Conservation (phyloP, 2,329 filamentous ascomycete species). For the Paecilomyces variotii region DNA sequence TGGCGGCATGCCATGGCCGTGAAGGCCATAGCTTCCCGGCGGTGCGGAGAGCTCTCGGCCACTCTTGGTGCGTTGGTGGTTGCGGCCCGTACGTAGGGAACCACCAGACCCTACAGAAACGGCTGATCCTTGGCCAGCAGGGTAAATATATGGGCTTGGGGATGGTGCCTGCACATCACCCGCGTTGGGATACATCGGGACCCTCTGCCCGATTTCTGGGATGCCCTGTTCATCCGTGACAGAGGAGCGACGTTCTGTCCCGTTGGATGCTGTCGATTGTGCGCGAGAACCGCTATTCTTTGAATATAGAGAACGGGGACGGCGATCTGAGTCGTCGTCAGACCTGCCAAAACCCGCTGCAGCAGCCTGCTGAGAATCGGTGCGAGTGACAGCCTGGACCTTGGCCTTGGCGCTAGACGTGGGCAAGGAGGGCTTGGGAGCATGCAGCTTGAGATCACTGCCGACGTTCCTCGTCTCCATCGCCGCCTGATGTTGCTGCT, state of each 20-base stretch:
- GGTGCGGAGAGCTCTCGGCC: conserved; percentile 63
- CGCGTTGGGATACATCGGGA: conserved; percentile 87
- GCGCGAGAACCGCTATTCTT: conserved; percentile 52
- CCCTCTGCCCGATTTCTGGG: conserved; percentile 82
- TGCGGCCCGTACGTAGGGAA: conserved; percentile 39
- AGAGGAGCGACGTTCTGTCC: conserved; percentile 50
- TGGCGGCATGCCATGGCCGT: conserved; percentile 70
- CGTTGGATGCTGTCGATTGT: conserved; percentile 38
- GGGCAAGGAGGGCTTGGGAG: conserved; percentile 79
- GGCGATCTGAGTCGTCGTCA: conserved; percentile 44
- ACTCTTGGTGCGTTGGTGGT: conserved; percentile 66
- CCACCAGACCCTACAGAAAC: neutral
- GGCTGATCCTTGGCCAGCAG: conserved; percentile 29
- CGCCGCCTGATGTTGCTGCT: conserved; percentile 42
- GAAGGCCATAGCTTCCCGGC: conserved; percentile 85
- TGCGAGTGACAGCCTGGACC: conserved; percentile 77
- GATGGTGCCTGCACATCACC: conserved; percentile 95
- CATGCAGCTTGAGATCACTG: conserved; percentile 76
- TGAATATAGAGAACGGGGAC: conserved; percentile 51
- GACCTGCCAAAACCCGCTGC: conserved; percentile 71
- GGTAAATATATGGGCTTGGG: conserved; percentile 51
- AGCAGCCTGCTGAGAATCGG: conserved; percentile 79
- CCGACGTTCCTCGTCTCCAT: conserved; percentile 71
- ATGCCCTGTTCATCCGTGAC: conserved; percentile 76
- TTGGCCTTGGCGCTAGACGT: conserved; percentile 72